These are phyloP conservation scores for Aphanomyces invadans DNA, from an alignment of 352 stramenopile genomes.

Conservation along the genomic window DNA sequence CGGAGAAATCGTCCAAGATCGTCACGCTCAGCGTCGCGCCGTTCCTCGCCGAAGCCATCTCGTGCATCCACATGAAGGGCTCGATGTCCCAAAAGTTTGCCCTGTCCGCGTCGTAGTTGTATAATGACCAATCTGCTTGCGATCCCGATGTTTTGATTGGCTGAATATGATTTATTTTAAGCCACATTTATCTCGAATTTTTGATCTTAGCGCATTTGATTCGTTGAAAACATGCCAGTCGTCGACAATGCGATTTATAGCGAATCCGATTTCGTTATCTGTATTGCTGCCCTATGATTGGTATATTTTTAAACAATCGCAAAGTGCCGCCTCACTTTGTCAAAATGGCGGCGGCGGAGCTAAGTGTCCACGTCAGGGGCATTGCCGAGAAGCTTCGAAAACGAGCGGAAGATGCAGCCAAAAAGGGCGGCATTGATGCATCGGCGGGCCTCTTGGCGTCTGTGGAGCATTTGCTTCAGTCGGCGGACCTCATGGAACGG, in stretches of 20 bases:
- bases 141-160: neutral
- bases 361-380: slow-evolving; percentile 15
- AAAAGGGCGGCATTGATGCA: slow-evolving; percentile 3
- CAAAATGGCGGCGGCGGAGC: slow-evolving; percentile 5
- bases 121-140: neutral
- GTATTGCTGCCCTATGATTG: neutral
- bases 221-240: neutral
- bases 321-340: slow-evolving; percentile 9
- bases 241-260: neutral
- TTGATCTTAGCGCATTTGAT: neutral
- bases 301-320: slow-evolving; percentile 1
- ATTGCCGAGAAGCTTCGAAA: slow-evolving; percentile 22
- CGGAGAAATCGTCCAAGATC: slow-evolving; percentile 50
- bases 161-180: neutral
- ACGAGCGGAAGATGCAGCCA: slow-evolving; percentile 15
- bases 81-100: slow-evolving; percentile 46
- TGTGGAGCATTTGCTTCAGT: slow-evolving; percentile 18
- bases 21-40: slow-evolving; percentile 78
- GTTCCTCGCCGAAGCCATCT: slow-evolving; percentile 85
- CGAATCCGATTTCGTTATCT: neutral
- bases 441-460: slow-evolving; percentile 8
- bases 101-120: neutral
- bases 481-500: slow-evolving; percentile 15
- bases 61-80: slow-evolving; percentile 80
- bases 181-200: neutral